Percentiles rank a stretch among this genome's conserved stretches.
phyloP scores from a whole-genome alignment of 257 asterid genomes.

The Osmanthus fragrans region DNA sequence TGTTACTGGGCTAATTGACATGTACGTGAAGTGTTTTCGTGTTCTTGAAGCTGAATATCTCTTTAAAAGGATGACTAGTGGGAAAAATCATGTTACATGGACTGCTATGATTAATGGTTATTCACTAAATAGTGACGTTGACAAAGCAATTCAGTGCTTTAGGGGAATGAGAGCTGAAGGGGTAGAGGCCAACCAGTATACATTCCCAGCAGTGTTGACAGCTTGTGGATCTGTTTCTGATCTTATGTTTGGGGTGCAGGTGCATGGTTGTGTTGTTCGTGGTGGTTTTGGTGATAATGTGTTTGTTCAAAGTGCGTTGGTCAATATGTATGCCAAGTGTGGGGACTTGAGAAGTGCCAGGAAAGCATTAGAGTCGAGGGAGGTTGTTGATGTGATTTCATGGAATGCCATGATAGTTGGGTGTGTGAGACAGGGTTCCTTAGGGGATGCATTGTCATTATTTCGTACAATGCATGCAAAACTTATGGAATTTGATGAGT shows the following conservation, averaged over 20 bases:
- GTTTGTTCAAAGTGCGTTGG: constrained; percentile 72
- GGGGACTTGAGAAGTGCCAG: constrained; percentile 62
- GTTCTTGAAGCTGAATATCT: constrained; percentile 61
- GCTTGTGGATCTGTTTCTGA: constrained; percentile 55
- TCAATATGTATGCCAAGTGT: constrained; percentile 82
- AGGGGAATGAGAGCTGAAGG: constrained; percentile 60
- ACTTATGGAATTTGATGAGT: constrained; percentile 63
- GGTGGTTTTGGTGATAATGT: constrained; percentile 75
- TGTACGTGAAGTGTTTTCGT: constrained; percentile 61
- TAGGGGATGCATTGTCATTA: constrained; percentile 52
- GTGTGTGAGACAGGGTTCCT: constrained; percentile 50
- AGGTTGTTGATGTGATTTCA: constrained; percentile 53
- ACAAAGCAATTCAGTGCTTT: constrained; percentile 56
- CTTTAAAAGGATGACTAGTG: constrained; percentile 47
- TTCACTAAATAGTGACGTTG: constrained; percentile 54
- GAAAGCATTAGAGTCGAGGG: constrained; percentile 53
- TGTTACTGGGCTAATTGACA: constrained; percentile 75
- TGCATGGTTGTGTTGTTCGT: constrained; percentile 57
- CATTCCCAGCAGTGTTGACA: constrained; percentile 71
- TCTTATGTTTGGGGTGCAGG: constrained; percentile 58
- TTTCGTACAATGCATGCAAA: constrained; percentile 57
- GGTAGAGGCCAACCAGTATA: constrained; percentile 70
- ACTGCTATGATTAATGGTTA: constrained; percentile 85
- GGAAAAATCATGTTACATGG: constrained; percentile 90
- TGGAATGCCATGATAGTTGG: constrained; percentile 84